A percentile compares a stretch with the other conserved stretches of the same genome.
Conservation (phyloP, 2,329 filamentous ascomycete genomes). For the Biscogniauxia sp. region DNA sequence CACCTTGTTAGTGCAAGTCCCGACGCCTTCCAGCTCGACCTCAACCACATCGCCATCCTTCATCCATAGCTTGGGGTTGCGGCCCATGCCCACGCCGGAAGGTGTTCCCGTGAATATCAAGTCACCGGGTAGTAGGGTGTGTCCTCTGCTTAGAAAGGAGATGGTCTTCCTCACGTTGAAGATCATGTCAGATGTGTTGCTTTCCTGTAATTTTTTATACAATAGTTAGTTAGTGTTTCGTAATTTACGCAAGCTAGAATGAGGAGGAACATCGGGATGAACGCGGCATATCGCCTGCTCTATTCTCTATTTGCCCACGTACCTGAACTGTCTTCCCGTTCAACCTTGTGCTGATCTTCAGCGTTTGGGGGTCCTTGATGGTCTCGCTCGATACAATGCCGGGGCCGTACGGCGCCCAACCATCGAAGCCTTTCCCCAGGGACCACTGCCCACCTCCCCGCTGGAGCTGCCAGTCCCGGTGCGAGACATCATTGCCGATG, state of each 20-base stretch:
- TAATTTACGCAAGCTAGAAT: not conserved
- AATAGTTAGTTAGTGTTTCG: not conserved
- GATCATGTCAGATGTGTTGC: conserved; percentile 60
- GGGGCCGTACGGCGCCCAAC: conserved; percentile 72
- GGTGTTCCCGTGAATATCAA: conserved; percentile 69
- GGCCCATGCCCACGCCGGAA: conserved; percentile 68
- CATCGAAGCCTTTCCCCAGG: conserved; percentile 72
- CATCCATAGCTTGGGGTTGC: conserved; percentile 64
- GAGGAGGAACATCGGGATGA: not conserved
- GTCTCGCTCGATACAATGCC: conserved; percentile 61
- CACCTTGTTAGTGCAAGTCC: conserved; percentile 54
- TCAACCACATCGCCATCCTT: conserved; percentile 70
- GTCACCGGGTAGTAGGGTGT: conserved; percentile 62
- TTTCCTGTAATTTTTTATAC: conserved; percentile 36
- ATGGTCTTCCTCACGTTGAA: conserved; percentile 60
- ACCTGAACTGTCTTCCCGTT: conserved; percentile 59
- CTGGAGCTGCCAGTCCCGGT: conserved; percentile 73
- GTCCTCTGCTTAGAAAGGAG: conserved; percentile 58
- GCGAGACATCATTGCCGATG: conserved; percentile 76
- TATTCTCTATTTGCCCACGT: conserved; percentile 3
- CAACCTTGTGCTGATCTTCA: conserved; percentile 56
- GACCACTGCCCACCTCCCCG: conserved; percentile 68
- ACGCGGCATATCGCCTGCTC: not conserved
- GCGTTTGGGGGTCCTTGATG: conserved; percentile 55
- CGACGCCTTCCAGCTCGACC: conserved; percentile 65